Percentiles rank a stretch among this genome's conserved stretches.
These are phyloP conservation scores for Entamoeba histolytica DNA, from an alignment of 208 protist species.

Conservation along the genomic window DNA sequence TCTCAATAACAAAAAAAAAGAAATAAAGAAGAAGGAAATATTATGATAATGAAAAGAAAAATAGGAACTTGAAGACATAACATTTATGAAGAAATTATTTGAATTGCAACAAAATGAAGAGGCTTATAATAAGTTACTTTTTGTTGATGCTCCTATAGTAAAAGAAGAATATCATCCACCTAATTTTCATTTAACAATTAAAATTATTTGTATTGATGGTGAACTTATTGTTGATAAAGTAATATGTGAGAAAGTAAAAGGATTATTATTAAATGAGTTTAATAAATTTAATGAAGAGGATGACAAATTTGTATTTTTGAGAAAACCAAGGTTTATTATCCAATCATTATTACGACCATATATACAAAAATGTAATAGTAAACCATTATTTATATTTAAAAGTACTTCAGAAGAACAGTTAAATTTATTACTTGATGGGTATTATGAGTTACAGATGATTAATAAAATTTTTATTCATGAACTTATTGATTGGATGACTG, in stretches of 20 bases:
- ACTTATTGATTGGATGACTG: background rate
- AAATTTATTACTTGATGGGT: background rate
- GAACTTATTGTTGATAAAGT: background rate
- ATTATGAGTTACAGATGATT: background rate
- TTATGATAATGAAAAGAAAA: background rate
- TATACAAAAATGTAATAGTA: background rate
- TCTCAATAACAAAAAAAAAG: too few relatives aligned
- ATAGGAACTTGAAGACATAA: background rate
- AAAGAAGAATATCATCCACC: background rate
- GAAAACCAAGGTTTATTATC: background rate
- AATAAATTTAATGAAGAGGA: background rate
- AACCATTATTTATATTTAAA: background rate
- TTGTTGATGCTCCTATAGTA: background rate
- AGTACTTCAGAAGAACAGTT: background rate
- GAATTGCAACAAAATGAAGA: background rate
- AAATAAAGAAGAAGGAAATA: too few relatives aligned
- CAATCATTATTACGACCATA: background rate
- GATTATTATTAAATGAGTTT: background rate
- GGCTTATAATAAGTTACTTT: background rate
- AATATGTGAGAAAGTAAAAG: background rate
- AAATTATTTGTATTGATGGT: background rate
- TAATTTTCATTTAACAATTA: background rate
- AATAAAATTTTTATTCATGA: background rate
- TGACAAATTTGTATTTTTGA: background rate
- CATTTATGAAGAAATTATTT: background rate